Evolutionary conservation across 768 basidiomycete species (phyloP).

Genomic region (Termitomyces sp.): DNA sequence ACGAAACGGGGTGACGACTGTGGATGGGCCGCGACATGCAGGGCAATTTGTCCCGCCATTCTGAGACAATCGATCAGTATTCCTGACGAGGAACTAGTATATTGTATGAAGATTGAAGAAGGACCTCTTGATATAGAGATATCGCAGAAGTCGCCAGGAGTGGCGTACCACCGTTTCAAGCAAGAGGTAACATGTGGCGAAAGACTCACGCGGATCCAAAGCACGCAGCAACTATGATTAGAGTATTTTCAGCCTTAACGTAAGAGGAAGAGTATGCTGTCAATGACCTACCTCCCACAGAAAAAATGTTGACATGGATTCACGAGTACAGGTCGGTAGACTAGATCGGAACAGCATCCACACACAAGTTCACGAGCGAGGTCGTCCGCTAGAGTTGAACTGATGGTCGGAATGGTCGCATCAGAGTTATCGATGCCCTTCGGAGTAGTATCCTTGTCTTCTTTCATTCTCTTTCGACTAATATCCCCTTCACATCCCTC

Average conservation of each 20-base stretch:
- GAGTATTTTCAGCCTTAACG: not conserved
- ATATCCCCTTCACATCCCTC: slow-evolving; percentile 42
- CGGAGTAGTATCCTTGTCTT: slow-evolving; percentile 26
- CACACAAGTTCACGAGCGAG: slow-evolving; percentile 77
- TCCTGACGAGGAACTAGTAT: too few relatives aligned
- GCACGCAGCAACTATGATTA: slow-evolving; percentile 61
- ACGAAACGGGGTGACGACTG: slow-evolving; percentile 67
- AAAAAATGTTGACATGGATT: slow-evolving; percentile 89
- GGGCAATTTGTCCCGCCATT: slow-evolving; percentile 86
- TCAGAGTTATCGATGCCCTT: slow-evolving; percentile 3
- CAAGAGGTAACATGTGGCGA: slow-evolving; percentile 9
- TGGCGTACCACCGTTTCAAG: slow-evolving; percentile 6
- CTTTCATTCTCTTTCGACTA: slow-evolving; percentile 61
- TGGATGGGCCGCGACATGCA: slow-evolving; percentile 71
- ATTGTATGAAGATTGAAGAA: not conserved
- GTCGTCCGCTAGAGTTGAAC: slow-evolving; percentile 48
- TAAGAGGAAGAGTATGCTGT: not conserved
- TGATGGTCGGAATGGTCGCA: slow-evolving; percentile 9
- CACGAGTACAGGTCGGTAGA: slow-evolving; percentile 80
- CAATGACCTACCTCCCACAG: slow-evolving; percentile 68
- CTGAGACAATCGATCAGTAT: slow-evolving; percentile 31
- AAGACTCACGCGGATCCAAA: slow-evolving; percentile 79
- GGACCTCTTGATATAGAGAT: not conserved
- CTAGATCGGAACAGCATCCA: slow-evolving; percentile 80
- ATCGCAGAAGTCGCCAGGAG: not conserved